Conservation (phyloP, 75 land plant species). For the Picea glauca region DNA sequence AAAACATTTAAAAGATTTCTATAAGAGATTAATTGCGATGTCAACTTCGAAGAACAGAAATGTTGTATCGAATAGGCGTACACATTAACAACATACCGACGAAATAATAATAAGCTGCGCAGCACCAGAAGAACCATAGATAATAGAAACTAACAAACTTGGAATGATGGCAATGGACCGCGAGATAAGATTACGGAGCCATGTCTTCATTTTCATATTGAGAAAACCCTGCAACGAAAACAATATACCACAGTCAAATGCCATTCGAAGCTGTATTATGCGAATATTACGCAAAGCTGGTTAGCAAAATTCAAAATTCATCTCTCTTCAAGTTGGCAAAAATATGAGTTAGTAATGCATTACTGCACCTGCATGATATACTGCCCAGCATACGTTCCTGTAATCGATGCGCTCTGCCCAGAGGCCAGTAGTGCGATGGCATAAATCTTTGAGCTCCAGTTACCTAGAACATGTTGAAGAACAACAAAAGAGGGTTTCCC, state of each 20-base stretch:
- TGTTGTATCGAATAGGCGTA: too few relatives aligned
- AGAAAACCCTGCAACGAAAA: conserved; percentile 7
- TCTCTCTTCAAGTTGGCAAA: not conserved
- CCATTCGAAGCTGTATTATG: not conserved
- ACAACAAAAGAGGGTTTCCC: conserved; percentile 1
- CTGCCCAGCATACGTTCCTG: conserved; percentile 42
- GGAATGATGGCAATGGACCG: conserved; percentile 15
- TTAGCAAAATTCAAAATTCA: too few relatives aligned
- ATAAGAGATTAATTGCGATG: too few relatives aligned
- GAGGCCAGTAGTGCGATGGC: conserved; percentile 28
- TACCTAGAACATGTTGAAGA: conserved; percentile 14
- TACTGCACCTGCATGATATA: conserved; percentile 25
- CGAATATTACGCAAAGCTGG: too few relatives aligned
- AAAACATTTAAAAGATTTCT: too few relatives aligned
- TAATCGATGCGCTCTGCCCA: conserved; percentile 37
- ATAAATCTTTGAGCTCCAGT: conserved; percentile 15
- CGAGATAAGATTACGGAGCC: conserved; percentile 7
- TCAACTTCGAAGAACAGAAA: too few relatives aligned
- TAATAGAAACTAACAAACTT: conserved; percentile 4
- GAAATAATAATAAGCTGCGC: conserved; percentile 12
- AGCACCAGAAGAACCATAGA: conserved; percentile 15
- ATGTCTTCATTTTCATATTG: conserved; percentile 5
- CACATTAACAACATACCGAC: too few relatives aligned
- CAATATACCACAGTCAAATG: not conserved
- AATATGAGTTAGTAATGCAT: not conserved